These are phyloP conservation scores for Vigna angularis DNA, from an alignment of 306 rosid genomes.

Conservation along the genomic window DNA sequence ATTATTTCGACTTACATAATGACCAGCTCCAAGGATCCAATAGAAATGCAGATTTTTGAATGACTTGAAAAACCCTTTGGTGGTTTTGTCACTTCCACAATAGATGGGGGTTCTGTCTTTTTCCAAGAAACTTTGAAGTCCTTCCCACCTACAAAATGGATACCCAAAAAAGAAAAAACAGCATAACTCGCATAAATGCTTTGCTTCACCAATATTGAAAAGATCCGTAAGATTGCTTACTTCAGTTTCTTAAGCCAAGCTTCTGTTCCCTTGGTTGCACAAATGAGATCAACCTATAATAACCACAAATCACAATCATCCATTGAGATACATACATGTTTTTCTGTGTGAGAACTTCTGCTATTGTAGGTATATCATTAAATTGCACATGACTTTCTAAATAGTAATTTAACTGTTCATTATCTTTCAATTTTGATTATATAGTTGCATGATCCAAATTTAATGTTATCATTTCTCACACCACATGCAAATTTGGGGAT, in stretches of 20 bases:
- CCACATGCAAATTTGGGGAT: too few relatives aligned
- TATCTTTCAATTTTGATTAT: too few relatives aligned
- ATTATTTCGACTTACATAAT: conserved; percentile 64
- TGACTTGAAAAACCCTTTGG: conserved; percentile 68
- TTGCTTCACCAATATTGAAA: neutral
- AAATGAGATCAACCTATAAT: conserved; percentile 72
- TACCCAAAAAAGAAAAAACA: neutral
- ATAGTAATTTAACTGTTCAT: too few relatives aligned
- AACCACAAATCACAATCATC: neutral
- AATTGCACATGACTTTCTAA: too few relatives aligned
- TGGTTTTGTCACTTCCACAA: conserved; percentile 53
- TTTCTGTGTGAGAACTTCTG: too few relatives aligned
- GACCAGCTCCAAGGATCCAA: conserved; percentile 95
- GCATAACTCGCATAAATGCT: neutral
- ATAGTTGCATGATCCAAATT: too few relatives aligned
- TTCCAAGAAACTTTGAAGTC: conserved; percentile 54
- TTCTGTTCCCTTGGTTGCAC: conserved; percentile 39
- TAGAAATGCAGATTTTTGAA: conserved; percentile 69
- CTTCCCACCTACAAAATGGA: conserved; percentile 62
- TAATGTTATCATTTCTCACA: too few relatives aligned
- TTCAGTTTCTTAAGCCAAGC: conserved; percentile 19
- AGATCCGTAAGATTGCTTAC: neutral
- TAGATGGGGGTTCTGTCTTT: conserved; percentile 56
- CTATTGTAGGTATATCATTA: too few relatives aligned
- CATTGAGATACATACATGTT: too few relatives aligned